Conservation (phyloP, 768 basidiomycete species). For the Phanerodontia chrysosporium region DNA sequence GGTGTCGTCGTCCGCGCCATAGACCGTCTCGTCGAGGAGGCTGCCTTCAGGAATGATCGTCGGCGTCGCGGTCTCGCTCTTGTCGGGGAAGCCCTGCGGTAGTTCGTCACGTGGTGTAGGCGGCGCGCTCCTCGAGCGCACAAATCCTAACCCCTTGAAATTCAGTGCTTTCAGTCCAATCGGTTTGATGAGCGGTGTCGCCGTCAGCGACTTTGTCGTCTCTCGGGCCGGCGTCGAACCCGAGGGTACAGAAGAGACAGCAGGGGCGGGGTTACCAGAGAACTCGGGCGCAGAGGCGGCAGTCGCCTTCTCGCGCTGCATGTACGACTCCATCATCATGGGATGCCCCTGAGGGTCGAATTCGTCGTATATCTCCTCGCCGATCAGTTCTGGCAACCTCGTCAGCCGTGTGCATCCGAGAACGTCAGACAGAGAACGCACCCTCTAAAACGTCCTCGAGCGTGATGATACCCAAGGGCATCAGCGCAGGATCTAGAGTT, state of each 20-base stretch:
- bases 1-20: not conserved
- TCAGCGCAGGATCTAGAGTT: constrained; percentile 74
- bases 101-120: constrained; percentile 18
- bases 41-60: not conserved
- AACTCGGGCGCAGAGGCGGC: constrained; percentile 20
- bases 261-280: not conserved
- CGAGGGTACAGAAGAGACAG: not conserved
- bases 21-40: not conserved
- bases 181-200: constrained; percentile 17
- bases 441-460: constrained; percentile 92
- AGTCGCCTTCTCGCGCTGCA: constrained; percentile 13
- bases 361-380: constrained; percentile 91
- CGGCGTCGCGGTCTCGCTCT: not conserved
- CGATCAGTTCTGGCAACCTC: constrained; percentile 65
- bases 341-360: constrained; percentile 69
- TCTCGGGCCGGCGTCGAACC: not conserved
- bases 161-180: constrained; percentile 20
- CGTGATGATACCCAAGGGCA: constrained; percentile 89
- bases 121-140: constrained; percentile 23
- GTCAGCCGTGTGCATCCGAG: not conserved
- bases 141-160: constrained; percentile 21
- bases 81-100: not conserved
- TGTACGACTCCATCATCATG: constrained; percentile 21
- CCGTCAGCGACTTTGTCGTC: constrained; percentile 2
- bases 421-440: constrained; percentile 21